Base-by-base conservation (phyloP, 2,329 filamentous ascomycete genomes). In the Eurotiales sp. region DNA sequence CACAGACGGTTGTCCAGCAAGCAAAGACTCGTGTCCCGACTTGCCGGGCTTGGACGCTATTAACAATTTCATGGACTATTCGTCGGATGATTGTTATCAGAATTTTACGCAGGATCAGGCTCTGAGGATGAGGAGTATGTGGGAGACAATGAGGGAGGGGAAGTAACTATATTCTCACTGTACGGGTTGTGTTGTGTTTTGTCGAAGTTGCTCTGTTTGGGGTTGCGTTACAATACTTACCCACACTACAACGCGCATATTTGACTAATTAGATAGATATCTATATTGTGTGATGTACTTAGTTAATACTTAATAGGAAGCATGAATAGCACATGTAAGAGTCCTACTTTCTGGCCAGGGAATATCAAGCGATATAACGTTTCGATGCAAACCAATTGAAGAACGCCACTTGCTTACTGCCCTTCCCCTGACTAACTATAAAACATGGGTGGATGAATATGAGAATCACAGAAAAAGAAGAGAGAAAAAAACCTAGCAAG, bases 21-120 rank as follows among this genome's bases (percentile, higher is more conserved):
- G 59, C 2, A 81, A 81, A 64, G 71, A 77, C 58, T 77, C 70
- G 15, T 83, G 79, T 59, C 76, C 76, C 0, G 61, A 64, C 21
- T 64, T 65, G 21, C 63, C 68, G 10, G 76, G 75, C 0, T 48
- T 70, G 11, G 80, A 83, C 63, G 68, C 76, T 3, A 76, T 83
- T 50, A 76, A 79, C 54, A 81, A 83, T 59, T 82, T 77, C 58
- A 83, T 83, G 80, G 80, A 83, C 63, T 82, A 82, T 61, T 76
- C 72, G 4, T 74, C 69, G 7, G 80, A 82, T 68, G 72, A 69
- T 17, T 82, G 79, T 55, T 82, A 82, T 62, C 69, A 71, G 56
- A 68, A 63, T 1, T 82, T 82, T 55, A 80, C 78, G 6, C 59
- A 66, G 1, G 66, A 70, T 34, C 79, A 82, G 68, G 65, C 72